These are phyloP conservation scores for Alternaria consortialis DNA, from an alignment of 2,329 filamentous ascomycete species.

Conservation along the genomic window DNA sequence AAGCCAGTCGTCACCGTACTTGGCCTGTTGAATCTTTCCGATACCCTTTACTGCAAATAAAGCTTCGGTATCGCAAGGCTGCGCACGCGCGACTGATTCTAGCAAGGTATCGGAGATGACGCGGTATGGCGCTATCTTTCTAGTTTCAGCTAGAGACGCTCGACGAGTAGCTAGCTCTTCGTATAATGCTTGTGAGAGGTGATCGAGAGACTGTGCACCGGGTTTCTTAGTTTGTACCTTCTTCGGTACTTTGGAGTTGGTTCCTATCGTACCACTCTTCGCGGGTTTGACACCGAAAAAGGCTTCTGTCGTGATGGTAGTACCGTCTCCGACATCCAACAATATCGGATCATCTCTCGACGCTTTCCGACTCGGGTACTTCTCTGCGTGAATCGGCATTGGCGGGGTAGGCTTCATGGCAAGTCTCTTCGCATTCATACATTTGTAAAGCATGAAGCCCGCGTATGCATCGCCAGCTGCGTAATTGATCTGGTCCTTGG, in stretches of 20 bases:
- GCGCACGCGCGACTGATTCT: conserved; percentile 30
- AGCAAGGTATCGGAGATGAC: conserved; percentile 39
- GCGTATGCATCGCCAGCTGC: conserved; percentile 89
- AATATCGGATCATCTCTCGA: conserved; percentile 28
- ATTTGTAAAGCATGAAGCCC: conserved; percentile 76
- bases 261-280: conserved; percentile 1
- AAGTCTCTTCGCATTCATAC: conserved; percentile 68
- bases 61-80: conserved; percentile 27
- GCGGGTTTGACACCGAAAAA: conserved; percentile 33
- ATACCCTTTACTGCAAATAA: conserved; percentile 40
- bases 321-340: conserved; percentile 30
- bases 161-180: conserved; percentile 30
- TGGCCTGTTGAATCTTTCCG: conserved; percentile 24
- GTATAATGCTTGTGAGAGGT: conserved; percentile 28
- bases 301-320: conserved; percentile 29
- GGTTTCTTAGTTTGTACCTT: not conserved
- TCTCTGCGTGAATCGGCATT: conserved; percentile 39
- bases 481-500: conserved; percentile 72
- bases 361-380: conserved; percentile 28
- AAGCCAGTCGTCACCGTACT: conserved; percentile 42
- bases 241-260: conserved; percentile 1
- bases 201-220: conserved; percentile 20
- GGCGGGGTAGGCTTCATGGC: conserved; percentile 57
- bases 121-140: conserved; percentile 15
- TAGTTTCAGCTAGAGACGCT: conserved; percentile 22